Conservation (phyloP, 768 basidiomycete species). For the Naganishia antarctica region DNA sequence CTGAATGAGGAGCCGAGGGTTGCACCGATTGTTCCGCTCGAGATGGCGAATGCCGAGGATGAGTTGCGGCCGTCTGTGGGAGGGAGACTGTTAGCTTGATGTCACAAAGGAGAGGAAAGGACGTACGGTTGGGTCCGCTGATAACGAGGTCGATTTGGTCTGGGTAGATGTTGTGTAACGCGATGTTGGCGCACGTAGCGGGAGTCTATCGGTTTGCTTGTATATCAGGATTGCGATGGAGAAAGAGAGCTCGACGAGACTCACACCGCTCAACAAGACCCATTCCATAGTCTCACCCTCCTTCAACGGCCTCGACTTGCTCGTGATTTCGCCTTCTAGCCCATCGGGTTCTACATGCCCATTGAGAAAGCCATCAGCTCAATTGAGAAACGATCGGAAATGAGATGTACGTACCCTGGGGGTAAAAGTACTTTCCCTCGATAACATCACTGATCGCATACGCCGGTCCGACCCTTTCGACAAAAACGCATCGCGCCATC, state of each 20-base stretch:
- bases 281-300: conserved; percentile 80
- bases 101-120: not conserved
- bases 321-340: conserved; percentile 61
- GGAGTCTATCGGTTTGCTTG: conserved; percentile 50
- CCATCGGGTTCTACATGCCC: conserved; percentile 41
- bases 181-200: conserved; percentile 86
- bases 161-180: conserved; percentile 78
- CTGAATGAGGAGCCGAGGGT: conserved; percentile 64
- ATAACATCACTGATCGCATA: conserved; percentile 48
- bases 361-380: not conserved
- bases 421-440: conserved; percentile 48
- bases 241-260: no score
- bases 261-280: conserved; percentile 73
- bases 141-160: conserved; percentile 78
- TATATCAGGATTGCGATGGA: no score
- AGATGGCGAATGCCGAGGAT: conserved; percentile 76
- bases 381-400: not conserved
- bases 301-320: conserved; percentile 61
- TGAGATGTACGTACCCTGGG: conserved; percentile 39
- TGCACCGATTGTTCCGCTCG: conserved; percentile 88
- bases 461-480: conserved; percentile 49
- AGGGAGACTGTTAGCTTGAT: conserved; percentile 12
- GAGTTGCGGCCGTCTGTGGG: conserved; percentile 49
- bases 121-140: conserved; percentile 46
- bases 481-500: not conserved